Conservation (phyloP, 139 green algal genomes). For the Bryopsis sp. region DNA sequence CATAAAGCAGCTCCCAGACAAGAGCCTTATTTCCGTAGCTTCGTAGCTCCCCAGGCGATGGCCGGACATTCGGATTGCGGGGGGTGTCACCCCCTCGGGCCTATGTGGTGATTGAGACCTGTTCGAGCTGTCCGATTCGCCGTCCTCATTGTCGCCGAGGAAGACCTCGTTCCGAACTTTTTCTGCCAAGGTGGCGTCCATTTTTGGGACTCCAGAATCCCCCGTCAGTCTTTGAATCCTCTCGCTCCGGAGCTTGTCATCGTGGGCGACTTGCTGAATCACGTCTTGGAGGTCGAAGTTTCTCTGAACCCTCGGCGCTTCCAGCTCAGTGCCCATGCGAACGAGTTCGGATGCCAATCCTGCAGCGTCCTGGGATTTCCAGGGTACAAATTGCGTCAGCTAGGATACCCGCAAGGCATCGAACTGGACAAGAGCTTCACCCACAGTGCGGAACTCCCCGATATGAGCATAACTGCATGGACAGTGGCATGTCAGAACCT, state of each 20-base stretch:
- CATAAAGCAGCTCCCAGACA: conserved; percentile 65
- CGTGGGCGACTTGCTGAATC: conserved; percentile 45
- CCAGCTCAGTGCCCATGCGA: conserved; percentile 43
- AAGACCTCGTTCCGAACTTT: too few species aligned
- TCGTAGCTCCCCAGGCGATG: too few species aligned
- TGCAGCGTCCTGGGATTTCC: conserved; percentile 78
- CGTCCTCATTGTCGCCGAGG: too few species aligned
- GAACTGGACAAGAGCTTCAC: conserved; percentile 44
- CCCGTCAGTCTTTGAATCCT: conserved; percentile 55
- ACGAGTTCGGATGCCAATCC: conserved; percentile 65
- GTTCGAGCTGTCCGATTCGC: too few species aligned
- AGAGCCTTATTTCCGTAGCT: conserved; percentile 36
- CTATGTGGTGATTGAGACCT: too few species aligned
- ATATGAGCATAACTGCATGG: too few species aligned
- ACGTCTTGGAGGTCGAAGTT: conserved; percentile 39
- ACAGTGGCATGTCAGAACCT: too few species aligned
- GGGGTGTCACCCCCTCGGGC: too few species aligned
- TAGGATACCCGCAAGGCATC: conserved; percentile 75
- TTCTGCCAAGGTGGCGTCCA: conserved; percentile 64
- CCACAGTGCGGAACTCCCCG: conserved; percentile 6
- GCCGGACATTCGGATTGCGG: too few species aligned
- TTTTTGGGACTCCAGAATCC: conserved; percentile 35
- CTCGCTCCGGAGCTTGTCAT: conserved; percentile 63
- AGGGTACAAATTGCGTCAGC: conserved; percentile 82
- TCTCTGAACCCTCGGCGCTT: conserved; percentile 18